Conservation (phyloP, 345 rosid species). For the Salix viminalis region DNA sequence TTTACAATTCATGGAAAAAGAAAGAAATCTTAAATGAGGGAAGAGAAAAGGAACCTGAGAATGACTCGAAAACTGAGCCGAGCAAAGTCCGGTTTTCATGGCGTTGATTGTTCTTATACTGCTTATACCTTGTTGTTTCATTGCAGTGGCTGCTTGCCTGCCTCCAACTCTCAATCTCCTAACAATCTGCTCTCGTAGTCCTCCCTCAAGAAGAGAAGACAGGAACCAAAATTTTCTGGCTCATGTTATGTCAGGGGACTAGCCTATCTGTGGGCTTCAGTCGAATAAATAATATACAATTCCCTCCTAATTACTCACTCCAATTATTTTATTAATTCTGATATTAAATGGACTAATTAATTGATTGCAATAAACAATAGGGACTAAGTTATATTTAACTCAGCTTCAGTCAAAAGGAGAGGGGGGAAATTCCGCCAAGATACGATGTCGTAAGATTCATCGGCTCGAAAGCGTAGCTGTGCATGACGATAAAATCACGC, state of each 20-base stretch:
- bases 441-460: not conserved
- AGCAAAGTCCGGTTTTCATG: constrained; percentile 17
- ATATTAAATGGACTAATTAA: not conserved
- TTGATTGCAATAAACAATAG: not conserved
- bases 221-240: too few species aligned
- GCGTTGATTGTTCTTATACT: constrained; percentile 13
- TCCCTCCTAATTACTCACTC: not conserved
- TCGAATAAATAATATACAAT: too few species aligned
- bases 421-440: not conserved
- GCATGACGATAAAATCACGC: not conserved
- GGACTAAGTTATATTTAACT: not conserved
- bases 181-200: not conserved
- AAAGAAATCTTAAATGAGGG: not conserved
- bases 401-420: not conserved
- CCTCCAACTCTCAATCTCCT: not conserved
- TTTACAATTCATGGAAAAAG: not conserved
- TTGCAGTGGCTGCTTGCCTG: constrained; percentile 1
- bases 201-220: not conserved
- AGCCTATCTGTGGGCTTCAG: too few species aligned
- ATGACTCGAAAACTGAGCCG: not conserved
- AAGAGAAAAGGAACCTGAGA: constrained; percentile 22
- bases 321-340: not conserved
- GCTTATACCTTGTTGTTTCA: constrained; percentile 22
- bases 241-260: too few species aligned
- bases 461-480: not conserved